Evolutionary conservation across 2,329 filamentous ascomycete species (phyloP), one percentile per base, ranked within the genome.

Genomic region (Arthrinium phaeospermum): DNA sequence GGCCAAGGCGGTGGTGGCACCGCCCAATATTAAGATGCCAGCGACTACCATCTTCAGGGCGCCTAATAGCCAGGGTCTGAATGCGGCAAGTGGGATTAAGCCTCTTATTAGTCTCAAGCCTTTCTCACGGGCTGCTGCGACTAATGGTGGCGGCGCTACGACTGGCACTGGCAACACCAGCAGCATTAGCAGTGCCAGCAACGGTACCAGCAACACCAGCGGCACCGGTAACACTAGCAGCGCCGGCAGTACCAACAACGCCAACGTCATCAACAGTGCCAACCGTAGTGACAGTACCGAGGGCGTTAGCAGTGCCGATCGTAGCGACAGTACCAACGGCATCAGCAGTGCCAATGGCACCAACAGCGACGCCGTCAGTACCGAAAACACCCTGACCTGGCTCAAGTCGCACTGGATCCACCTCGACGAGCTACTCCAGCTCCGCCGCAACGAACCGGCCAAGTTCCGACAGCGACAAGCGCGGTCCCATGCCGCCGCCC

Each of bases 381-480:
- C 22, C 22, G 44, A 68, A 30, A 8, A n/a, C 22, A n/a, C 53
- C n/a, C 19, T 41, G 30, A 46, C 37, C 41, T 90, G 88, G 88
- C 83, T 86, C 6, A 82, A 83, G 57, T 78, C 82, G 41, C 88
- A 91, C 81, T 90, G 89, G 89, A 76, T 86, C 34, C 80, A 85
- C 57, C 83, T 91, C 45, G 85, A 90, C 77, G 81, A 84, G 71
- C 79, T 90, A 2, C 81, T 90, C 22, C 85, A 87, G 68, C 80
- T 85, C n/a, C 86, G 87, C 14, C 82, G 82, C 27, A 75, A 76
- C 71, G 83, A 85, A 3, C 82, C 84, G 3, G 83, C 82, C 57
- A 78, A 78, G 12, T 85, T 86, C 75, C 77, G 78, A 73, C 78
- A 80, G 72, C 61, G 71, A n/a, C 76, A 78, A 68, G 19, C 46